Conservation (phyloP, 306 rosid genomes). For the Calophaca sinica region DNA sequence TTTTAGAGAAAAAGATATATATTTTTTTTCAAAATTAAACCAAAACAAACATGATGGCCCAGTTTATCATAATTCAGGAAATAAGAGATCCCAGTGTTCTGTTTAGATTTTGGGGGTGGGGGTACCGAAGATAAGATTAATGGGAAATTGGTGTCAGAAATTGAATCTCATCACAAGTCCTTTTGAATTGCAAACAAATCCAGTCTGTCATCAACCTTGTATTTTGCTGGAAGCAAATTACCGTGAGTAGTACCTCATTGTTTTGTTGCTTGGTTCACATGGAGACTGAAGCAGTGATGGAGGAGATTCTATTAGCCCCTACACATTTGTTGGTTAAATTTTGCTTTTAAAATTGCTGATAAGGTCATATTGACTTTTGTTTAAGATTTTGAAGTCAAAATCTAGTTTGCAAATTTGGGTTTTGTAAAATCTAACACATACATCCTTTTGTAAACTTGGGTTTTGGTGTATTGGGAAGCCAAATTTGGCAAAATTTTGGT, state of each 20-base stretch:
- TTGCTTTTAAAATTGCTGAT: conserved; percentile 33
- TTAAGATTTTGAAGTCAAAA: no score
- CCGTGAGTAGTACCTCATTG: conserved; percentile 37
- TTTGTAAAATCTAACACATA: no score
- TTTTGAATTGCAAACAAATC: conserved; percentile 44
- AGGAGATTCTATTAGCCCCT: conserved; percentile 42
- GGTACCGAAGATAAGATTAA: conserved; percentile 52
- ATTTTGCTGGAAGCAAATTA: conserved; percentile 49
- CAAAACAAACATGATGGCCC: conserved; percentile 38
- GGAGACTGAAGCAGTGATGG: conserved; percentile 4
- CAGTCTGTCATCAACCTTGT: conserved; percentile 64
- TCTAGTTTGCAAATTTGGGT: no score
- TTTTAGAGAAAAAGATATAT: no score
- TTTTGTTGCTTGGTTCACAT: conserved; percentile 46
- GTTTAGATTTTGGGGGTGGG: conserved; percentile 26
- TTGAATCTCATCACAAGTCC: conserved; percentile 58
- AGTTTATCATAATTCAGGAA: conserved; percentile 38
- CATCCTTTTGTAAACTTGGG: no score
- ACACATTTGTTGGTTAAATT: conserved; percentile 5
- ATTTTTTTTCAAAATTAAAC: not conserved
- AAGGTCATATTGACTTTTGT: conserved; percentile 22
- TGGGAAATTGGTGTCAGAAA: conserved; percentile 68
- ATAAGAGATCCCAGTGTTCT: conserved; percentile 43
- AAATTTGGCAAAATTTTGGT: no score
- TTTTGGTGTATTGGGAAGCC: no score